Evolutionary conservation across 306 rosid genomes (phyloP).

Genomic region (Hippophae tibetana): DNA sequence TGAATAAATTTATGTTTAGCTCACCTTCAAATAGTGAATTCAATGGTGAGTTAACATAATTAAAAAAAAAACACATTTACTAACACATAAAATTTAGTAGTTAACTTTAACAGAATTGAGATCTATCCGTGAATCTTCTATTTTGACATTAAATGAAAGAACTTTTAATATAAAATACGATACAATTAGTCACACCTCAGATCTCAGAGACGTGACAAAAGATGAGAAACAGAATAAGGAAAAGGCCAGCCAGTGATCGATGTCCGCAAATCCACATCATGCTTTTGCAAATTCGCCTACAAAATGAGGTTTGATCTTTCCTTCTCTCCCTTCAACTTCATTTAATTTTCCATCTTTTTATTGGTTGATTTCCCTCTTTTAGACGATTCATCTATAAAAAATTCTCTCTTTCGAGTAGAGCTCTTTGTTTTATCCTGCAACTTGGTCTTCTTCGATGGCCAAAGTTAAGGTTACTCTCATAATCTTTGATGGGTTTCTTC

Average conservation of each 20-base stretch:
- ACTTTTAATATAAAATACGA: neutral
- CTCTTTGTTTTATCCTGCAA: constrained; percentile 6
- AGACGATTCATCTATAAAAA: neutral
- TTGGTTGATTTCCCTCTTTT: neutral
- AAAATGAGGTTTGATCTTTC: constrained; percentile 14
- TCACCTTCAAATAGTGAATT: too few species aligned
- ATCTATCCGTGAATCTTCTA: neutral
- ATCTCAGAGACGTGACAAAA: constrained; percentile 24
- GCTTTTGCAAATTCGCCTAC: neutral
- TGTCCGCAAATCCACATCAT: constrained; percentile 16
- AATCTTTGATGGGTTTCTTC: neutral
- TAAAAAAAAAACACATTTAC: too few species aligned
- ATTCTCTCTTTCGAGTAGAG: neutral
- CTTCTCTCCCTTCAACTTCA: neutral
- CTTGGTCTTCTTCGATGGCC: constrained; percentile 14
- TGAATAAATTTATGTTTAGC: too few species aligned
- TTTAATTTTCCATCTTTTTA: neutral
- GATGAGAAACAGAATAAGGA: constrained; percentile 17
- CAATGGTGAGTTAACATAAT: too few species aligned
- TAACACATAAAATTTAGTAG: too few species aligned
- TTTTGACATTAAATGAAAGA: constrained; percentile 13
- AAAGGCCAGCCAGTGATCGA: constrained; percentile 15
- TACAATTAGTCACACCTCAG: constrained; percentile 12
- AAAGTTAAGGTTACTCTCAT: neutral
- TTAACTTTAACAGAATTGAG: too few species aligned